Evolutionary conservation across 768 basidiomycete species (phyloP).

Genomic region (Suillus subluteus): DNA sequence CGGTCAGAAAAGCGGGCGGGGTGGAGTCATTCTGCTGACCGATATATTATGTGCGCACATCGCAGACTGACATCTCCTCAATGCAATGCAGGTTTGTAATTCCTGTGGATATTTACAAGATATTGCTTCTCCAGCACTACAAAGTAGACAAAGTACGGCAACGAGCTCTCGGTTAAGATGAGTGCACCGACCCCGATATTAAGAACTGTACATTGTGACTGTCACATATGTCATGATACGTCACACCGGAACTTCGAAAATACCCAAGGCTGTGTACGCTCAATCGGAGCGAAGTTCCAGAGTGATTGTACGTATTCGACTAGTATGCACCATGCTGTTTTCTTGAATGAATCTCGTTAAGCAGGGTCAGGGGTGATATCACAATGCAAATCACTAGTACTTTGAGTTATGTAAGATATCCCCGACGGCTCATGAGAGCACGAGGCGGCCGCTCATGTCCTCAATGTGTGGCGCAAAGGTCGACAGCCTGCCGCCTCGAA

Average conservation of each 20-base stretch:
- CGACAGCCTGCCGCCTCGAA: neutral
- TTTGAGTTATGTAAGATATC: conserved; percentile 4
- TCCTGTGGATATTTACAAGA: too few species aligned
- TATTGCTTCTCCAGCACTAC: neutral
- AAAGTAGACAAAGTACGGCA: neutral
- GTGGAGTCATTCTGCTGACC: conserved; percentile 31
- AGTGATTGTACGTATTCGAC: neutral
- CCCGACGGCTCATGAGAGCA: neutral
- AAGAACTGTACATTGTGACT: conserved; percentile 30
- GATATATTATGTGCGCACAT: neutral
- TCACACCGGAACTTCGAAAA: conserved; percentile 22
- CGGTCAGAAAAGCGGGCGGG: conserved; percentile 58
- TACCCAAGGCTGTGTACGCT: conserved; percentile 33
- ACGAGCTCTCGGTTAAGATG: neutral
- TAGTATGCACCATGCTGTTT: neutral
- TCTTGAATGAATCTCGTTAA: conserved; percentile 12
- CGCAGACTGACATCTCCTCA: neutral
- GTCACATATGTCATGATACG: neutral
- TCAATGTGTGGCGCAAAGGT: neutral
- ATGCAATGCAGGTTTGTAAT: neutral
- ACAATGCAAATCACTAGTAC: neutral
- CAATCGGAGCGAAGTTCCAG: neutral
- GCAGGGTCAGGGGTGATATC: neutral
- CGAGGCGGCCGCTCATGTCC: conserved; percentile 8
- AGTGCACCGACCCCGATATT: conserved; percentile 3